Evolutionary conservation across 441 rosid species (phyloP), one percentile per base, ranked within the genome.

Genomic region (Croton setiger): DNA sequence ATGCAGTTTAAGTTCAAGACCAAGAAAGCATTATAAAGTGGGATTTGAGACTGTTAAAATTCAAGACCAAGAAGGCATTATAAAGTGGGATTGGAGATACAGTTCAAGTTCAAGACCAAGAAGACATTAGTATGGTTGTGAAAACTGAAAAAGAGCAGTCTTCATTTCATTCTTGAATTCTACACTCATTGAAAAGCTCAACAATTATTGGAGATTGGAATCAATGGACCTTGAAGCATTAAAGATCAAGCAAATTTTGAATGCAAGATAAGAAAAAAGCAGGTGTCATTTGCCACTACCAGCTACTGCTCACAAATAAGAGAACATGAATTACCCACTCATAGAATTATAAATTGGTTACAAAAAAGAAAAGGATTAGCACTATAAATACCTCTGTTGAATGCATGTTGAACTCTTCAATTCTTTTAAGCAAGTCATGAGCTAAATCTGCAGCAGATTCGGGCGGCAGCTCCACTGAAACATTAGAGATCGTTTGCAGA

Each of bases 391-490:
- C 99, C 99, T 94, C 99, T 56, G 96, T 91, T 51, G 83, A 80
- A 76, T 92, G 98, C 90, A 92, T 86, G 82, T 82, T 80, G 84
- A 92, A 94, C 73, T 84, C 85, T 80, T 90, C 94, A 63, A 94
- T 87, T 74, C 89, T 82, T 78, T 82, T 82, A 71, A 94, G 90
- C 83, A 90, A 84, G 71, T 92, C 86, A 80, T 87, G 87, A 67
- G 97, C 97, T 72, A 92, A 84, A 71, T 90, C 93, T 72, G 99
- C 96, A 37, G 99, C 96, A 80, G 91, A 80, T 74, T 85, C 91
- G 11, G 92, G 72, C 43, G 96, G 96, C 73, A 94, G 82, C 87
- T 87, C 94, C 61, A 87, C 85, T 44, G 99, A 86, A 73, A 92
- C 97, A 79, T 90, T 85, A 44, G 99, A 90, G 75, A 92, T 88